These are phyloP conservation scores for Lachnum nothofagi DNA, from an alignment of 2,329 filamentous ascomycete species.

Conservation along the genomic window DNA sequence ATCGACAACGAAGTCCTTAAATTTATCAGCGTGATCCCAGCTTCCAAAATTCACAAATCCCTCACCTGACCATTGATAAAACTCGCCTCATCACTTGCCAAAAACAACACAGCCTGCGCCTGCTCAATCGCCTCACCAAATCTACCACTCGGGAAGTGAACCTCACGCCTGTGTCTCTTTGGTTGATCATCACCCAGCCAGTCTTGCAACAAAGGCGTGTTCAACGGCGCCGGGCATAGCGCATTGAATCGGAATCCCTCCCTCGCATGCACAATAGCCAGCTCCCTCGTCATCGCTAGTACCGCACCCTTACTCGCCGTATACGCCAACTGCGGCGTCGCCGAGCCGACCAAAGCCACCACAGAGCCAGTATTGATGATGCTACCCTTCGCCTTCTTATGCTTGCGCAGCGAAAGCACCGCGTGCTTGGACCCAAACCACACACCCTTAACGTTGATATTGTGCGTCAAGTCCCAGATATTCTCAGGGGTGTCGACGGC, in stretches of 20 bases:
- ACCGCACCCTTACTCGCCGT: conserved; percentile 74
- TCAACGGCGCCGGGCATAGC: conserved; percentile 68
- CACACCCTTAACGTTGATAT: conserved; percentile 74
- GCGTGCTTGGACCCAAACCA: conserved; percentile 75
- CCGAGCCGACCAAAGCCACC: conserved; percentile 66
- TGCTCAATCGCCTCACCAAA: conserved; percentile 77
- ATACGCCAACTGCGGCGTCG: conserved; percentile 69
- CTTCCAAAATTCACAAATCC: neutral
- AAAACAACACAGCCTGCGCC: conserved; percentile 67
- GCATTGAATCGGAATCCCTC: conserved; percentile 73
- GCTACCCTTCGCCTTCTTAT: conserved; percentile 61
- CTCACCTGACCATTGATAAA: conserved; percentile 64
- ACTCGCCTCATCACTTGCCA: conserved; percentile 69
- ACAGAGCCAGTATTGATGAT: conserved; percentile 73
- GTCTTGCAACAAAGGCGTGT: conserved; percentile 70
- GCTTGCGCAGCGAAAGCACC: conserved; percentile 59
- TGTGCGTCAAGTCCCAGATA: conserved; percentile 72
- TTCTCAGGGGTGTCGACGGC: conserved; percentile 65
- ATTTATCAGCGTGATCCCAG: conserved; percentile 8
- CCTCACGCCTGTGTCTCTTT: conserved; percentile 65
- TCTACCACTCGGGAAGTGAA: conserved; percentile 69
- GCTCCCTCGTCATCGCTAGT: conserved; percentile 65
- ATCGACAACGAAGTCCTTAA: conserved; percentile 85
- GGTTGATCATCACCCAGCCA: conserved; percentile 68
- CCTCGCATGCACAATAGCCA: conserved; percentile 69